phyloP scores from a whole-genome alignment of 164 flowering plant species.

The Nelumbo lutea region DNA sequence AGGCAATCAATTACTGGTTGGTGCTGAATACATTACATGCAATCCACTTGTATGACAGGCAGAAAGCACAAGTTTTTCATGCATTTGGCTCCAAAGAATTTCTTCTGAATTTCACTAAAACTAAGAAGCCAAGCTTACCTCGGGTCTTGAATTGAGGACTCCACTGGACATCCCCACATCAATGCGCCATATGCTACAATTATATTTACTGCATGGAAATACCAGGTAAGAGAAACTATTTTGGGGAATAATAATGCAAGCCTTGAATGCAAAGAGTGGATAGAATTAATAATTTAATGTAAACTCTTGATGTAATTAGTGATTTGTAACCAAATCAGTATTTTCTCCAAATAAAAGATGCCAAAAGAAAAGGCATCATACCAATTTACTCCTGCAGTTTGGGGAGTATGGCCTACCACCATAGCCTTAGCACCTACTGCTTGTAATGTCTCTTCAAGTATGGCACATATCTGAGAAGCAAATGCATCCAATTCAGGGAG shows the following conservation, averaged over 20 bases:
- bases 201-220: slow-evolving; percentile 56
- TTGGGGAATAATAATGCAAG: background rate
- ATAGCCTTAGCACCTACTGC: slow-evolving; percentile 79
- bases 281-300: background rate
- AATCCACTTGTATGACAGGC: background rate
- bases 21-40: background rate
- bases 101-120: background rate
- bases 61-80: no score
- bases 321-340: background rate
- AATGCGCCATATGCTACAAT: slow-evolving; percentile 75
- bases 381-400: slow-evolving; percentile 76
- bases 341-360: background rate
- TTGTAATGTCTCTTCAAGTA: slow-evolving; percentile 68
- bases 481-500: slow-evolving; percentile 8
- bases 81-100: background rate
- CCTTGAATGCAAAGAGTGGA: background rate
- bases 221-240: background rate
- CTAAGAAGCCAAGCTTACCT: slow-evolving; percentile 41
- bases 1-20: no score
- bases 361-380: slow-evolving; percentile 20
- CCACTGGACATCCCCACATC: slow-evolving; percentile 99
- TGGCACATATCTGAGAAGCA: slow-evolving; percentile 47
- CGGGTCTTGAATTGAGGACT: slow-evolving; percentile 84
- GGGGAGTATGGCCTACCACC: slow-evolving; percentile 99
- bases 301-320: background rate